Base-by-base conservation (phyloP, 805 yeast species). In the Kurtzmaniella fragi region DNA sequence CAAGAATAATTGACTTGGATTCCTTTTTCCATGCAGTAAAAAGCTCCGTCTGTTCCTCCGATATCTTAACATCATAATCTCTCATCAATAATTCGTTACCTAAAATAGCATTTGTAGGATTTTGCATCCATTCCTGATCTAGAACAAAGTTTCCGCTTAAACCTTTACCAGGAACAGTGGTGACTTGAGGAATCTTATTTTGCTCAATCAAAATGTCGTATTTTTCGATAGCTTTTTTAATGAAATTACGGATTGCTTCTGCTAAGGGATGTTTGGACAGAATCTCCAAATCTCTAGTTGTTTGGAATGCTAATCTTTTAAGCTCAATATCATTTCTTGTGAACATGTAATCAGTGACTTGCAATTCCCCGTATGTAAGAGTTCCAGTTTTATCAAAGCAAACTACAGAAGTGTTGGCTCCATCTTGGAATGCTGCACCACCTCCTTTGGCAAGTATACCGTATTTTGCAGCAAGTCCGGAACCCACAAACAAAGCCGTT, bases 351-450 rank as follows among this genome's bases (percentile, higher is more conserved):
- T 82, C 77, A 0, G 84, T 77, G 10, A 84, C 72, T 35, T 62
- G 62, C 31, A 79, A 68, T 28, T 76, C 76, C 1, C 86, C 86
- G 17, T 79, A 79, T 0, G 93, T 84, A 46, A 84, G 62, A 0
- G 93, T 84, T 1, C 91, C 93, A 0, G 91, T 84, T 48, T 84
- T 84, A 58, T 84, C 93, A 52, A 84, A 84, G 48, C 89, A 83
- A 7, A 83, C 74, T 28, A 79, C 73, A 39, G 77, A 74, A 23
- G 82, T 67, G 17, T 64, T 64, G 1, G 88, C 75, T 1, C 83
- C 90, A 51, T 84, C 87, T 59, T 84, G 89, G 53, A 84, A 83
- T 2, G 91, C 88, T 35, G 78, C 80, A 27, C 93, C 93, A 5
- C 93, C 93, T 13, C 91, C 91, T 46, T 82, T 74, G 1, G 84